Base-by-base conservation (phyloP, 352 stramenopile species). In the Phytophthora pisi region DNA sequence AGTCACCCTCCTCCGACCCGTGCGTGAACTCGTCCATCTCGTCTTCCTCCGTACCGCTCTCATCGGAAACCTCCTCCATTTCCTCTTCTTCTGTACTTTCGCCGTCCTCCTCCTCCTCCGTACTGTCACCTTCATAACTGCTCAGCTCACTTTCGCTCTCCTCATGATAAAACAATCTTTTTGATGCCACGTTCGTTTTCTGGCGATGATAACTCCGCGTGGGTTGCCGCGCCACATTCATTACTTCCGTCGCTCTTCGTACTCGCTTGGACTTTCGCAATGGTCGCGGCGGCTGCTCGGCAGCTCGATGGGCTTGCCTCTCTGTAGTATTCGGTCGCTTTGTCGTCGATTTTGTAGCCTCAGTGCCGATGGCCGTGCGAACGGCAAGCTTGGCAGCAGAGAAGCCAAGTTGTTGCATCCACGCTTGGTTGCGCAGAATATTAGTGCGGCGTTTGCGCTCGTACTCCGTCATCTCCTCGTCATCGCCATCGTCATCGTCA, bases 361-460 rank as follows among this genome's bases (percentile, higher is more conserved):
- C 30, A n/a, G 62, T 34, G 4, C 52, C 47, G 11, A 84, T 57
- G 7, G 79, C 70, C 2, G 79, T 89, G 13, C 83, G 78, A 15
- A 79, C 78, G 6, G 74, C 77, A 18, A 88, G 82, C 45, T 87
- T 90, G 4, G 81, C 79, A 49, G 71, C 85, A 13, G 81, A 85
- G 10, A 94, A 72, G 28, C 86, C 88, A 75, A 95, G 91, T 38
- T 84, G 79, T 52, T 80, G 75, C 86, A 96, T 93, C 59, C 94
- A 91, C 23, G 89, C 78, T 52, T 93, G 54, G 61, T 95, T 95
- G 23, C 88, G 84, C 73, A 89, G 71, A 57, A 96, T 95, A 67
- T 95, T 96, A 31, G 82, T 85, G 5, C 84, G 76, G 0, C 88
- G 85, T 68, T 90, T 91, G 66, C 78, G 81, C 74, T 96, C 88